These are phyloP conservation scores for Gelatoporia subvermispora DNA, from an alignment of 768 basidiomycete species.

Conservation along the genomic window DNA sequence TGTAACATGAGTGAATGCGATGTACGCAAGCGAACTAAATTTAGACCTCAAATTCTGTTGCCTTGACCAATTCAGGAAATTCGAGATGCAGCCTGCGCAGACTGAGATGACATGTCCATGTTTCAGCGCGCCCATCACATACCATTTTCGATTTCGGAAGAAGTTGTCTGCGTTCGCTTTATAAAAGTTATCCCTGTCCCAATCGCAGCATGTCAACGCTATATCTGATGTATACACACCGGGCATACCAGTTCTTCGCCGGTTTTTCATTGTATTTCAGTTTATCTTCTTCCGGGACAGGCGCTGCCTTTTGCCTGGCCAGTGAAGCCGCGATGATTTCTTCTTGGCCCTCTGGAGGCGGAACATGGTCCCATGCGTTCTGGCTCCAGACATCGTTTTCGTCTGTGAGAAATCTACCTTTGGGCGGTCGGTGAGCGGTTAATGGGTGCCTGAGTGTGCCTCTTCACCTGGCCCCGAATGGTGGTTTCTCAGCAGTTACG, in stretches of 20 bases:
- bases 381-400: conserved; percentile 77
- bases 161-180: conserved; percentile 81
- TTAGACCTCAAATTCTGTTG: conserved; percentile 59
- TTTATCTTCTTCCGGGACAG: conserved; percentile 72
- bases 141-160: conserved; percentile 94
- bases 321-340: conserved; percentile 69
- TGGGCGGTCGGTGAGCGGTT: neutral
- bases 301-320: conserved; percentile 61
- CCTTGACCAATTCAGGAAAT: conserved; percentile 81
- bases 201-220: neutral
- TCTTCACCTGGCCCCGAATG: conserved; percentile 64
- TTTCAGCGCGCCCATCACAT: conserved; percentile 6
- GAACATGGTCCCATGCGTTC: conserved; percentile 91
- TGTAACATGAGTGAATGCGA: conserved; percentile 2
- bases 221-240: neutral
- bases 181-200: conserved; percentile 88
- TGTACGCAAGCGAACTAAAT: neutral
- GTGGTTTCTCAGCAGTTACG: conserved; percentile 47
- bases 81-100: conserved; percentile 78
- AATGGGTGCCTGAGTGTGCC: neutral
- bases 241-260: conserved; percentile 60
- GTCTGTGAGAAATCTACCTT: conserved; percentile 59
- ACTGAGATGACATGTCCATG: neutral
- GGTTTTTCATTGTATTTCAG: conserved; percentile 69
- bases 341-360: conserved; percentile 75